These are phyloP conservation scores for Pyricularia grisea DNA, from an alignment of 2,329 filamentous ascomycete genomes.

Conservation along the genomic window DNA sequence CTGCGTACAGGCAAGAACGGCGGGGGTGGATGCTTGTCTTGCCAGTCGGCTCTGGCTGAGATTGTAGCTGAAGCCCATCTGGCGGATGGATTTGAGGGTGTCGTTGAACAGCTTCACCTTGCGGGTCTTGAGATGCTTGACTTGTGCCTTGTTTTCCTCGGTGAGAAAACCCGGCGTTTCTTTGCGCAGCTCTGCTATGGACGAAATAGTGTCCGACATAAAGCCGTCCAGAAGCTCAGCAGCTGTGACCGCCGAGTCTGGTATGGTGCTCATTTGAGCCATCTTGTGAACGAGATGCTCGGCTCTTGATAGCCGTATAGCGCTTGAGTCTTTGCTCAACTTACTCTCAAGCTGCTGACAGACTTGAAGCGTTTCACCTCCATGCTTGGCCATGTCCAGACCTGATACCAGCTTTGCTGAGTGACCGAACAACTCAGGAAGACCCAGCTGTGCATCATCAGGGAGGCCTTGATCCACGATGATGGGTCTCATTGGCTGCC, in stretches of 20 bases:
- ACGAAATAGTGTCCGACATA: conserved; percentile 55
- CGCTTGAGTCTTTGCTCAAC: conserved; percentile 24
- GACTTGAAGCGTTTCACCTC: conserved; percentile 21
- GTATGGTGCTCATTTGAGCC: conserved; percentile 44
- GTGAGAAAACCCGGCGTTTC: conserved; percentile 74
- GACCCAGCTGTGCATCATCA: conserved; percentile 27
- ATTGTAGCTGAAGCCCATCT: conserved; percentile 86
- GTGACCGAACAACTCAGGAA: not conserved
- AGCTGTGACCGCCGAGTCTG: conserved; percentile 43
- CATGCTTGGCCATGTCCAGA: conserved; percentile 11
- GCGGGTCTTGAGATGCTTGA: conserved; percentile 83
- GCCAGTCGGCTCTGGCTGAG: conserved; percentile 63
- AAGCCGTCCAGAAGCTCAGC: conserved; percentile 56
- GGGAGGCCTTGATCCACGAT: conserved; percentile 46
- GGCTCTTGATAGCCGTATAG: conserved; percentile 63
- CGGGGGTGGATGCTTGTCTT: conserved; percentile 61
- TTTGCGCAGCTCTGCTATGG: conserved; percentile 66
- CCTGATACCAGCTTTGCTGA: not conserved
- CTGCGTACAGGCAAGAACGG: conserved; percentile 51
- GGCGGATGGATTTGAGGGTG: conserved; percentile 68
- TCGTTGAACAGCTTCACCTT: conserved; percentile 90
- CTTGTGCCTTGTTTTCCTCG: conserved; percentile 73
- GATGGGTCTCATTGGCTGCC: conserved; percentile 62
- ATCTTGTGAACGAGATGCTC: conserved; percentile 51
- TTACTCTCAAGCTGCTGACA: conserved; percentile 25